Conservation (phyloP, 2,329 filamentous ascomycete species). For the Spiromastix sp. region DNA sequence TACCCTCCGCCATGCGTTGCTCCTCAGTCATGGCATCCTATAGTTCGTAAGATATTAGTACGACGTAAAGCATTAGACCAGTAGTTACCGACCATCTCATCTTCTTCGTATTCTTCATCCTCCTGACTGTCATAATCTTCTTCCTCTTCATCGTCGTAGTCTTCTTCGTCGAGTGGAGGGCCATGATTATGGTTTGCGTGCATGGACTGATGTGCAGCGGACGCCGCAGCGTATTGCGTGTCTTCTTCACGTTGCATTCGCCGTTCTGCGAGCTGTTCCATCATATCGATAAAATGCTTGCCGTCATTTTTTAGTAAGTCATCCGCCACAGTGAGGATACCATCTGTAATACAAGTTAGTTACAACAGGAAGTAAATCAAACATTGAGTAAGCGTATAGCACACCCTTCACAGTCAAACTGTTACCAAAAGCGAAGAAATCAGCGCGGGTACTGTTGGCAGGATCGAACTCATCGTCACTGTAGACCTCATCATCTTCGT, state of each 20-base stretch:
- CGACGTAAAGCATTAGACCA: slow-evolving; percentile 22
- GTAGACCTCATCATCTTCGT: slow-evolving; percentile 59
- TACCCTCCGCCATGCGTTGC: slow-evolving; percentile 96
- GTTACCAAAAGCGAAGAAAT: slow-evolving; percentile 97
- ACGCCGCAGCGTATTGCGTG: slow-evolving; percentile 57
- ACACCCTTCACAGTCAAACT: slow-evolving; percentile 86
- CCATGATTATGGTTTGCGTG: slow-evolving; percentile 68
- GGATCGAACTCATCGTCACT: slow-evolving; percentile 53
- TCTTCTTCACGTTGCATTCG: slow-evolving; percentile 96
- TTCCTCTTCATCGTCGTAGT: slow-evolving; percentile 67
- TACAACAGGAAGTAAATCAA: slow-evolving; percentile 1
- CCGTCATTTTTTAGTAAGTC: slow-evolving; percentile 98
- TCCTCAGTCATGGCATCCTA: slow-evolving; percentile 96
- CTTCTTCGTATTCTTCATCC: slow-evolving; percentile 55
- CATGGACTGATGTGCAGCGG: slow-evolving; percentile 45
- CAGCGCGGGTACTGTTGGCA: slow-evolving; percentile 54
- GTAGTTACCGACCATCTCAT: slow-evolving; percentile 46
- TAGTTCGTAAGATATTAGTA: slow-evolving; percentile 22
- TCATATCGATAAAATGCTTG: slow-evolving; percentile 99
- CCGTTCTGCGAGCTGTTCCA: slow-evolving; percentile 96
- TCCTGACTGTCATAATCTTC: slow-evolving; percentile 55
- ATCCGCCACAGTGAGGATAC: slow-evolving; percentile 96
- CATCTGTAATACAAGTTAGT: slow-evolving; percentile 46
- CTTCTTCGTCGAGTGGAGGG: slow-evolving; percentile 61
- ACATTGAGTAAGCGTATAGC: slow-evolving; percentile 8